Conservation (phyloP, 306 rosid genomes). For the Neltuma alba region DNA sequence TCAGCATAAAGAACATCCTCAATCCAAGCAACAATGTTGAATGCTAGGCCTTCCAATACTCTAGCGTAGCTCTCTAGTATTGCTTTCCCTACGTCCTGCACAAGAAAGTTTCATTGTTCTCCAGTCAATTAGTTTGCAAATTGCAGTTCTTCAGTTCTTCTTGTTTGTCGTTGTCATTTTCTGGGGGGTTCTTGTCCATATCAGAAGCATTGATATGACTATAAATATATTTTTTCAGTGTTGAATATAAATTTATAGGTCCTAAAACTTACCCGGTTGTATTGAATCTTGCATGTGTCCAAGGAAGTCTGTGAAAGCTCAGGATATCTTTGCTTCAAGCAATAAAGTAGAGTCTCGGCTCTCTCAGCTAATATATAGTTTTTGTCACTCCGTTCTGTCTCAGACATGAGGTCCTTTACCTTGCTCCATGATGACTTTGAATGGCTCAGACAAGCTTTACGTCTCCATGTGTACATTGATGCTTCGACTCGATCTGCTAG, state of each 20-base stretch:
- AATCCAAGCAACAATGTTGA: constrained; percentile 80
- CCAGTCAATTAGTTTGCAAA: background rate
- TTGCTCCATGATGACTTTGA: constrained; percentile 92
- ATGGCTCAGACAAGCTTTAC: constrained; percentile 80
- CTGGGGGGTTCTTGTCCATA: background rate
- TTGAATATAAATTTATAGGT: background rate
- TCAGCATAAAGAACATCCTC: constrained; percentile 67
- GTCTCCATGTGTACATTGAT: constrained; percentile 96
- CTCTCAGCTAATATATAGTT: constrained; percentile 80
- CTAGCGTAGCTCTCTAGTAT: constrained; percentile 75
- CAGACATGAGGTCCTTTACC: constrained; percentile 81
- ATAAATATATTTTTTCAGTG: background rate
- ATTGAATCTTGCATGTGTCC: constrained; percentile 91
- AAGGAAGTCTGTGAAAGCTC: constrained; percentile 89
- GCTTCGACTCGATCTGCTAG: constrained; percentile 83
- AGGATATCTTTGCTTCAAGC: constrained; percentile 88
- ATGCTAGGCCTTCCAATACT: constrained; percentile 72
- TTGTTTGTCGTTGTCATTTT: too few species aligned
- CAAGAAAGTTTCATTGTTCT: constrained; percentile 3
- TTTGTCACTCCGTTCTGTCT: constrained; percentile 62
- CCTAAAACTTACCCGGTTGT: constrained; percentile 57
- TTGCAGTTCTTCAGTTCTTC: background rate
- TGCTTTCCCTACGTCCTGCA: constrained; percentile 80
- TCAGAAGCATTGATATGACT: background rate
- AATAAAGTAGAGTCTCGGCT: constrained; percentile 71